phyloP scores from a whole-genome alignment of 805 yeast species.

The Ogataea trehalophila region DNA sequence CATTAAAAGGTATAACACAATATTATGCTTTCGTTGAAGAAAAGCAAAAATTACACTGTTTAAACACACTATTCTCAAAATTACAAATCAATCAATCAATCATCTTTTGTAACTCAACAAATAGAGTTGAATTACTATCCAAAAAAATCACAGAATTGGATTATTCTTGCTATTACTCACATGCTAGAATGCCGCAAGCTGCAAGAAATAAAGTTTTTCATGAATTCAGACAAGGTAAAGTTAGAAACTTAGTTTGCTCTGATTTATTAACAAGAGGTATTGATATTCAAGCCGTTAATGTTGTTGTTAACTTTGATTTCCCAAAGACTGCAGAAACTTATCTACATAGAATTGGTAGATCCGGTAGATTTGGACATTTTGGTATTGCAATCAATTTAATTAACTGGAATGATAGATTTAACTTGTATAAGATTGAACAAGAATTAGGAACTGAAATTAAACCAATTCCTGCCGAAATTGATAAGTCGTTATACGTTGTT shows the following conservation, averaged over 20 bases:
- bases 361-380: constrained; percentile 97
- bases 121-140: constrained; percentile 91
- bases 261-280: constrained; percentile 97
- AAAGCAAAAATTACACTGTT: constrained; percentile 90
- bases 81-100: constrained; percentile 94
- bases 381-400: constrained; percentile 96
- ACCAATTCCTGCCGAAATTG: constrained; percentile 94
- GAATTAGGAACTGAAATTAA: constrained; percentile 96
- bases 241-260: constrained; percentile 94
- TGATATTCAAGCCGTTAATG: constrained; percentile 98
- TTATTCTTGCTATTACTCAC: constrained; percentile 93
- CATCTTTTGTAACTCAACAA: constrained; percentile 95
- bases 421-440: constrained; percentile 90
- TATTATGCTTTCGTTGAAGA: constrained; percentile 98
- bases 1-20: constrained; percentile 93
- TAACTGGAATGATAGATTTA: constrained; percentile 95
- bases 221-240: constrained; percentile 97
- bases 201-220: constrained; percentile 98
- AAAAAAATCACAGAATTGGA: constrained; percentile 95
- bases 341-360: constrained; percentile 97
- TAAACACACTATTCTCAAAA: constrained; percentile 90
- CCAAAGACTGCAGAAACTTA: constrained; percentile 98
- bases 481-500: constrained; percentile 82
- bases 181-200: constrained; percentile 95
- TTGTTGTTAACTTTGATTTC: constrained; percentile 96